Base-by-base conservation (phyloP, 1,139 yeast species). In the Nakaseomyces sp. region DNA sequence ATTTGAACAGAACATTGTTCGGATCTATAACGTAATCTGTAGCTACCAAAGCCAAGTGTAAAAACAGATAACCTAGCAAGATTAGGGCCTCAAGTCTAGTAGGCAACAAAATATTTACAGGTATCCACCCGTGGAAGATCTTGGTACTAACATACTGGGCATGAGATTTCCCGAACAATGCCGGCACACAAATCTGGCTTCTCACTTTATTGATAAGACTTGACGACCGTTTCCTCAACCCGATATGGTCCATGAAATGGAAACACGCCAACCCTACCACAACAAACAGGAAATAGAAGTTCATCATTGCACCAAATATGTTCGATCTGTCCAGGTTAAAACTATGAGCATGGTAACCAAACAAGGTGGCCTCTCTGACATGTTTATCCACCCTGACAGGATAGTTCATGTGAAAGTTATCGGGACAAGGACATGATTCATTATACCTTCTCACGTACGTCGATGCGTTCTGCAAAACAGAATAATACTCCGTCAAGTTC, bases 51-150 rank as follows among this genome's bases (percentile, higher is more conserved):
- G 76, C 65, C 9, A 72, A 45, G 37, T 71, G 67, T 46, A 80
- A 60, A 2, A 70, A 56, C 10, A 74, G 53, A 60, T 77, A 80
- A 8, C 73, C 65, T 9, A 64, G 49, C 16, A 81, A 63, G 37
- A 76, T 64, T 6, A 76, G 48, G 0, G 79, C 58, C 60, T 82
- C 93, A 48, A 74, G 64, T 47, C 93, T 70, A 0, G 88, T 76
- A 60, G 51, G 66, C 37, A 50, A 42, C 33, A 51, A 41, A 2
- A 22, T 15, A 22, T 22, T 20, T n/a, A 55, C 59, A 15, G 52
- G 48, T 13, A 52, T 16, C 17, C 28, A 19, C 4, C 36, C 36
- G 6, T 19, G 22, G 24, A 32, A 24, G 13, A 22, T 22, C 15
- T 18, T 31, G n/a, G n/a, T 36, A 4, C 41, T 40, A 22, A 45